Conservation (phyloP, 2,329 filamentous ascomycete species). For the Clathrospora elynae region DNA sequence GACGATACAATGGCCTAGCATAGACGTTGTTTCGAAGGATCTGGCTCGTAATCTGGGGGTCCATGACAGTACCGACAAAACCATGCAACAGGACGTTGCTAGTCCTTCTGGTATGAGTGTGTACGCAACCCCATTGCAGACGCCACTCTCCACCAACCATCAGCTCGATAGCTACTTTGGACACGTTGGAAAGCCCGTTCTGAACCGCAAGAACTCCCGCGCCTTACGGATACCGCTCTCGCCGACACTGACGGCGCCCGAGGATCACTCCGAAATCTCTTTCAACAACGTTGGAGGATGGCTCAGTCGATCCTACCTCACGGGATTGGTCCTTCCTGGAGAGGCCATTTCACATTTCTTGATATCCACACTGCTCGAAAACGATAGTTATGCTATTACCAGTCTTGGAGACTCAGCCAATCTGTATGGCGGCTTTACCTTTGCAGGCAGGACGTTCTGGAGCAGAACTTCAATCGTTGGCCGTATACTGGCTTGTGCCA, state of each 20-base stretch:
- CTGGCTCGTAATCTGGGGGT: conserved; percentile 47
- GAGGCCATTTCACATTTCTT: conserved; percentile 60
- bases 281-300: conserved; percentile 54
- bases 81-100: conserved; percentile 26
- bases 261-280: conserved; percentile 18
- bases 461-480: conserved; percentile 62
- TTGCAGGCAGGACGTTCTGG: conserved; percentile 59
- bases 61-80: conserved; percentile 19
- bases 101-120: conserved; percentile 42
- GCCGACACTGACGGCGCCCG: conserved; percentile 17
- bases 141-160: conserved; percentile 38
- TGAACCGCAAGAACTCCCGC: conserved; percentile 35
- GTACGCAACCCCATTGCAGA: conserved; percentile 48
- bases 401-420: conserved; percentile 58
- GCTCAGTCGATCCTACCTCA: conserved; percentile 61
- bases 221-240: conserved; percentile 42
- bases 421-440: conserved; percentile 61
- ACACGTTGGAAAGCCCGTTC: conserved; percentile 29
- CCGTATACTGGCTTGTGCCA: conserved; percentile 56
- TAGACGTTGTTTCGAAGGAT: conserved; percentile 46
- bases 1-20: conserved; percentile 56
- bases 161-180: conserved; percentile 46
- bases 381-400: conserved; percentile 56
- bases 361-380: conserved; percentile 62
- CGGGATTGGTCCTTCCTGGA: conserved; percentile 61